A percentile compares a stretch with the other conserved stretches of the same genome.
These are phyloP conservation scores for Populus hybrid DNA, from an alignment of 441 rosid species.

Conservation along the genomic window DNA sequence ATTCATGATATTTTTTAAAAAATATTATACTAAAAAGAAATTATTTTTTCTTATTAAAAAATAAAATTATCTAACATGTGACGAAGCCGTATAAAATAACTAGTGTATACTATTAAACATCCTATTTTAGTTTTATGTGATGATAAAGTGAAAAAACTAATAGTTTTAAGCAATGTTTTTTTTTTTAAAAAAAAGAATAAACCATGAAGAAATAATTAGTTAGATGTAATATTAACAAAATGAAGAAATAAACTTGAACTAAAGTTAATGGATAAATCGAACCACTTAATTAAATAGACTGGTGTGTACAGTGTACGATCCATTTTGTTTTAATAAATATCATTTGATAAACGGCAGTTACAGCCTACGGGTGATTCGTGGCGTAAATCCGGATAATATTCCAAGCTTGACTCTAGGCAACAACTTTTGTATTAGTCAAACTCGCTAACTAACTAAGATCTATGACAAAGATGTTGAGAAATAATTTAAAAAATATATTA, in stretches of 20 bases:
- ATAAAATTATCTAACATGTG: no score
- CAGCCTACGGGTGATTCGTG: not conserved
- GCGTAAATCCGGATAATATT: not conserved
- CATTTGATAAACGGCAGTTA: not conserved
- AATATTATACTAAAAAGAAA: no score
- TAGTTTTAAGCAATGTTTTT: no score
- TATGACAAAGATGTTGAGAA: not conserved
- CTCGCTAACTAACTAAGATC: not conserved
- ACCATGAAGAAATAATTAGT: not conserved
- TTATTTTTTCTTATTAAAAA: no score
- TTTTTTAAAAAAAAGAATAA: no score
- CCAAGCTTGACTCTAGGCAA: not conserved
- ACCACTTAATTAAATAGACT: not conserved
- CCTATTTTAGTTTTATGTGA: not conserved
- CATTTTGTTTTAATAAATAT: not conserved
- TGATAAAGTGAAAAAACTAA: not conserved
- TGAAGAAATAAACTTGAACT: not conserved
- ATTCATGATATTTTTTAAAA: no score
- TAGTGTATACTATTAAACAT: no score
- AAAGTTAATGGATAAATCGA: no score
- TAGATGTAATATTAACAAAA: no score
- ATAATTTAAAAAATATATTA: no score
- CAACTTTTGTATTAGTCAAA: not conserved
- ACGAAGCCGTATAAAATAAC: no score
- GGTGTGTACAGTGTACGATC: not conserved